phyloP scores from a whole-genome alignment of 2,329 filamentous ascomycete genomes.

The Fusarium xylarioides region DNA sequence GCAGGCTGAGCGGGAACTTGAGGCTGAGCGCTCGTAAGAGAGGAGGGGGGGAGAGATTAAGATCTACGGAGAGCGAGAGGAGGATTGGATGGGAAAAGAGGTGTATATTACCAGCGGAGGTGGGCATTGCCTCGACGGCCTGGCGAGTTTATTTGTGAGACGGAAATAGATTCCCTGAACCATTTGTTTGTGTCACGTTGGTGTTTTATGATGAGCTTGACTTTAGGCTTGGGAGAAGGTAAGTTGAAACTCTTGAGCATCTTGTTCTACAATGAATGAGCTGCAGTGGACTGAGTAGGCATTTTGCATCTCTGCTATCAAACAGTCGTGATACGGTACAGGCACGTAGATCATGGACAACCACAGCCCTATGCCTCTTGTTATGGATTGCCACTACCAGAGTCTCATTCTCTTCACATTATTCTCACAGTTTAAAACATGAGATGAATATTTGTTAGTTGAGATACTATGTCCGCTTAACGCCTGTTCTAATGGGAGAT shows the following conservation, averaged over 20 bases:
- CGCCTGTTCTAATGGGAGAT: background rate
- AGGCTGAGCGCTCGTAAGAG: constrained; percentile 66
- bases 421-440: background rate
- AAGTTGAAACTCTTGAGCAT: background rate
- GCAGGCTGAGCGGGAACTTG: constrained; percentile 92
- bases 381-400: rapidly evolving
- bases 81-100: constrained; percentile 8
- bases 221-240: background rate
- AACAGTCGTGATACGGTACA: background rate
- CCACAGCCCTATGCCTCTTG: background rate
- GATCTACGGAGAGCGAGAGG: background rate
- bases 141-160: constrained; percentile 34
- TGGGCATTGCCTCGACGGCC: constrained; percentile 32
- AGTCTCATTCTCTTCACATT: background rate
- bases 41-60: background rate
- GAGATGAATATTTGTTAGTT: background rate
- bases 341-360: background rate
- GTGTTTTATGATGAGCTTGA: background rate
- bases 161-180: constrained; percentile 38
- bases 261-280: background rate
- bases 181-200: background rate
- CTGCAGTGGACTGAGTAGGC: background rate
- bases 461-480: background rate
- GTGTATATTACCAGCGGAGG: constrained; percentile 43
- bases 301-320: too few species aligned